Base-by-base conservation (phyloP, 352 stramenopile species). In the Globisporangium emineosum region DNA sequence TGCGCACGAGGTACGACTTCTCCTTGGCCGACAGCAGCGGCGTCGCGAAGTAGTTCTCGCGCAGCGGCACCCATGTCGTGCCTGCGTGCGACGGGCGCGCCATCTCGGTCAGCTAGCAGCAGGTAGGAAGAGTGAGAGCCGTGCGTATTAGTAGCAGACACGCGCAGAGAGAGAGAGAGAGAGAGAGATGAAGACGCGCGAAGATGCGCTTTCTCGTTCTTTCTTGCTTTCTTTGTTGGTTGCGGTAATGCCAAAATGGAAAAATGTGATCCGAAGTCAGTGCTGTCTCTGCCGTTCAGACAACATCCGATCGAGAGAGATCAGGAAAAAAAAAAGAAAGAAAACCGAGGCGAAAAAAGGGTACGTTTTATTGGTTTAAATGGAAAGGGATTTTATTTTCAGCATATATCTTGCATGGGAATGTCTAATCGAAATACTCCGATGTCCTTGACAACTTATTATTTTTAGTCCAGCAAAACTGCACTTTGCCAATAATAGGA, bases 11-110 rank as follows among this genome's bases (percentile, higher is more conserved):
- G 61, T 94, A 94, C 30, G 70, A 65, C 33, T 81, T 81, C 66
- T 94, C 85, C 40, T 86, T 80, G 2, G 72, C 30, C 1, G 83
- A 91, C 1, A 94, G 69, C 55, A 89, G 62, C 54, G 86, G 86
- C 54, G 79, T 79, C 55, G 79, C 71, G 60, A 94, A 94, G 72
- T 89, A 80, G 73, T 91, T 81, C 43, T 92, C 83, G 15, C 79
- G 78, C 60, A 94, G 70, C 23, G 86, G 86, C 54, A 79, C 85
- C 86, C 86, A 94, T 13, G 74, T 71, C 56, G 35, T 35, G 50
- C 33, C 60, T 58, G 32, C 45, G 27, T 54, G 32, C 19, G 50
- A 33, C 21, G 60, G 32, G 33, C 58, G 58, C 23, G 58, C 58
- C 58, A 64, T 64, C 13, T 47, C 17, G 40, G 7, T 47, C 40